Conservation (phyloP, 1,284 basidiomycete genomes). For the Melanopsichium pennsylvanicum region DNA sequence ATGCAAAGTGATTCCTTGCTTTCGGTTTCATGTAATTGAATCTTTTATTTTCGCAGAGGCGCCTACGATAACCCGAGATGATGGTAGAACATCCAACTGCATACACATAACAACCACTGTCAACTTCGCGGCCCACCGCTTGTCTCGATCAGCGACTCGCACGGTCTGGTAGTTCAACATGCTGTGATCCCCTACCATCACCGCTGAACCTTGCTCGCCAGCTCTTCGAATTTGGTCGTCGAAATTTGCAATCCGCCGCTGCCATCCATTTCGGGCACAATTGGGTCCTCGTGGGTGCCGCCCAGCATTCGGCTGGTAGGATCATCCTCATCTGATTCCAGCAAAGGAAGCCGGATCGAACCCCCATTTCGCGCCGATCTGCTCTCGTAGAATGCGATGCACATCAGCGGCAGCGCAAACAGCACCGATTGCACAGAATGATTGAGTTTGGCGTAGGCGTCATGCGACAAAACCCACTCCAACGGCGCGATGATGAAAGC, state of each 20-base stretch:
- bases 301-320: slow-evolving; percentile 4
- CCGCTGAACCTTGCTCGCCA: slow-evolving; percentile 27
- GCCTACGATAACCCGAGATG: background rate
- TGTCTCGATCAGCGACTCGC: too few species aligned
- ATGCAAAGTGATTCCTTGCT: slow-evolving; percentile 40
- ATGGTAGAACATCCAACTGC: slow-evolving; percentile 1
- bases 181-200: background rate
- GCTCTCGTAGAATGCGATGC: slow-evolving; percentile 56
- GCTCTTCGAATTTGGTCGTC: slow-evolving; percentile 36
- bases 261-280: slow-evolving; percentile 46
- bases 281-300: slow-evolving; percentile 41
- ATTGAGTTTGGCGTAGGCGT: slow-evolving; percentile 49
- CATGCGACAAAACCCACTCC: slow-evolving; percentile 73
- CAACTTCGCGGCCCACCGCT: too few species aligned
- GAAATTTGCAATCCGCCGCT: slow-evolving; percentile 39
- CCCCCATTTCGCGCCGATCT: slow-evolving; percentile 23
- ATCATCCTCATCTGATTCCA: slow-evolving; percentile 21
- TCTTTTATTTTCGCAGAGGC: background rate
- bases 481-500: slow-evolving; percentile 80
- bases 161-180: too few species aligned
- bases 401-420: slow-evolving; percentile 46
- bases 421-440: slow-evolving; percentile 45
- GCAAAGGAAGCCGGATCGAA: slow-evolving; percentile 30
- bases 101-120: too few species aligned
- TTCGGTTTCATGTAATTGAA: background rate